Evolutionary conservation across 345 rosid genomes (phyloP).

Genomic region (Populus pruinosa): DNA sequence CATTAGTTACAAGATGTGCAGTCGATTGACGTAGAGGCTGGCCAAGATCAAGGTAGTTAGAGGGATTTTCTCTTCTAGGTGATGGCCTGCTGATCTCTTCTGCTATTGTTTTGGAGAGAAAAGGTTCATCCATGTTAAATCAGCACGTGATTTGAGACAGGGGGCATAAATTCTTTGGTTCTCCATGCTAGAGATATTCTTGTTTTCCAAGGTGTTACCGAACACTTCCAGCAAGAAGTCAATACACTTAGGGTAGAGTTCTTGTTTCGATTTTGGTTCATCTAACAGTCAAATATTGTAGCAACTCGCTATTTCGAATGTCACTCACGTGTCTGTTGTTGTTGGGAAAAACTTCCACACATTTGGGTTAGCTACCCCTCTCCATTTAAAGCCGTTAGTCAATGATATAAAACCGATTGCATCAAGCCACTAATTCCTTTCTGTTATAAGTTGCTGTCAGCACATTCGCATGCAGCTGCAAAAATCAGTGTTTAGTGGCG

Average conservation of each 20-base stretch:
- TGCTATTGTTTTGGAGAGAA: conserved; percentile 30
- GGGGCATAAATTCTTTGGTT: not conserved
- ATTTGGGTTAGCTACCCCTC: not conserved
- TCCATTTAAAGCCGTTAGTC: not conserved
- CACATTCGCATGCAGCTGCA: not conserved
- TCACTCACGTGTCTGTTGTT: not conserved
- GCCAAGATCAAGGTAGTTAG: conserved; percentile 31
- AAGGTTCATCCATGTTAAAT: conserved; percentile 36
- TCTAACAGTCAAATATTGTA: conserved; percentile 7
- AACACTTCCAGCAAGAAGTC: not conserved
- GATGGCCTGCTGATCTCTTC: conserved; percentile 20
- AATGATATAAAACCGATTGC: not conserved
- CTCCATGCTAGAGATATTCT: not conserved
- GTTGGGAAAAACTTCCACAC: not conserved
- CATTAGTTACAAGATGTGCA: conserved; percentile 27
- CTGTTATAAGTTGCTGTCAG: not conserved
- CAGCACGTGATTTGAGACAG: not conserved
- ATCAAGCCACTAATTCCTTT: not conserved
- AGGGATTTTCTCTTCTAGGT: conserved; percentile 21
- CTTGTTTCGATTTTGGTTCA: not conserved
- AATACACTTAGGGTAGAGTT: not conserved
- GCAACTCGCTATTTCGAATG: not conserved
- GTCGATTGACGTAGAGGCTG: conserved; percentile 37
- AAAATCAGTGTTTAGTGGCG: no score
- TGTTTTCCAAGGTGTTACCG: not conserved